Percentiles rank a stretch among this genome's conserved stretches.
phyloP scores from a whole-genome alignment of 2,329 filamentous ascomycete genomes.

The Lasiodiplodia theobromae region DNA sequence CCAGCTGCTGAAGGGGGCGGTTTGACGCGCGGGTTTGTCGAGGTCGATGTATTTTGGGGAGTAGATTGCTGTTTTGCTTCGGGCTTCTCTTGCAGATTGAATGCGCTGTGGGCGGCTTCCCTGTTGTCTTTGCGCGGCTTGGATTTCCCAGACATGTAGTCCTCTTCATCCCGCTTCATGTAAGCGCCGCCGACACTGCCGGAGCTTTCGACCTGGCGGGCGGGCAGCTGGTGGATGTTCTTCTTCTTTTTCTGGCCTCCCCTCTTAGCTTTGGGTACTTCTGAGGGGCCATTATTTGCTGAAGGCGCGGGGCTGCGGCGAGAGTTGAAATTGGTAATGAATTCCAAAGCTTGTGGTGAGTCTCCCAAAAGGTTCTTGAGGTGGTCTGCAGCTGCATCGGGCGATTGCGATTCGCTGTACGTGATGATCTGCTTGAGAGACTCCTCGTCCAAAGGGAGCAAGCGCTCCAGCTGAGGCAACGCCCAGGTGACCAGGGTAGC shows the following conservation, averaged over 20 bases:
- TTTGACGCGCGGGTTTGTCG: conserved; percentile 54
- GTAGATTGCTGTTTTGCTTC: conserved; percentile 49
- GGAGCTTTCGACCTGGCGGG: conserved; percentile 61
- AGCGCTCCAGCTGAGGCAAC: conserved; percentile 73
- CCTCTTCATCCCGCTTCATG: conserved; percentile 74
- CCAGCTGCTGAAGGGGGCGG: conserved; percentile 74
- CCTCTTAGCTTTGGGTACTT: conserved; percentile 42
- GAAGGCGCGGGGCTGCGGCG: conserved; percentile 54
- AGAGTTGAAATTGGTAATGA: conserved; percentile 78
- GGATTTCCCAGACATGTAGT: conserved; percentile 69
- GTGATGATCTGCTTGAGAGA: conserved; percentile 84
- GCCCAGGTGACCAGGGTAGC: conserved; percentile 59
- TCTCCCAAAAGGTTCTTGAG: conserved; percentile 89
- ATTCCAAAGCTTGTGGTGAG: conserved; percentile 75
- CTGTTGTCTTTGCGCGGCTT: conserved; percentile 50
- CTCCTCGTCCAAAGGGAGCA: conserved; percentile 85
- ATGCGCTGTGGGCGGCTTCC: conserved; percentile 50
- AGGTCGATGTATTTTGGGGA: conserved; percentile 18
- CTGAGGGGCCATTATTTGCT: conserved; percentile 26
- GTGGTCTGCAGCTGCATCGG: conserved; percentile 79
- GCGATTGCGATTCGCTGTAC: conserved; percentile 79
- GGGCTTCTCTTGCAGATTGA: conserved; percentile 60
- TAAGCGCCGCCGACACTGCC: conserved; percentile 74
- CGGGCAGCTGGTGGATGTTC: conserved; percentile 46
- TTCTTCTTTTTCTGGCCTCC: conserved; percentile 50